phyloP scores from a whole-genome alignment of 1,139 yeast genomes.

The Blastobotrys elegans region DNA sequence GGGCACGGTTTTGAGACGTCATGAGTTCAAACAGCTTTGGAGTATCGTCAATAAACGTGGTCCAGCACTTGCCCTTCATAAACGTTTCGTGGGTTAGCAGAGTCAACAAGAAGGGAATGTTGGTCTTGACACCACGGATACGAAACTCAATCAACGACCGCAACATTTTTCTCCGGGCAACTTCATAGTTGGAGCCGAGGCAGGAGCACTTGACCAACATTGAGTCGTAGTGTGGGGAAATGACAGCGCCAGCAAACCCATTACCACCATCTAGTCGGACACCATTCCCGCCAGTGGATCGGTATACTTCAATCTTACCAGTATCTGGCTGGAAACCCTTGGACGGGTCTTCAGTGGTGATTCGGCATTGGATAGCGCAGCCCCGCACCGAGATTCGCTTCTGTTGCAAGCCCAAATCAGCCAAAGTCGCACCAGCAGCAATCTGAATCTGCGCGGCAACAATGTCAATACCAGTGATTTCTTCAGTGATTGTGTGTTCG shows the following conservation, averaged over 20 bases:
- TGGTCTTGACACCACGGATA: slow-evolving; percentile 98
- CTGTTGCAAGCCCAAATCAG: slow-evolving; percentile 86
- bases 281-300: slow-evolving; percentile 99
- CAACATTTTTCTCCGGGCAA: slow-evolving; percentile 95
- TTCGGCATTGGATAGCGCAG: slow-evolving; percentile 98
- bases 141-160: slow-evolving; percentile 95
- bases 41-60: slow-evolving; percentile 97
- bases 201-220: slow-evolving; percentile 98
- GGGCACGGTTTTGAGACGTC: slow-evolving; percentile 93
- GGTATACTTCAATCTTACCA: slow-evolving; percentile 95
- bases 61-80: slow-evolving; percentile 88
- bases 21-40: slow-evolving; percentile 95
- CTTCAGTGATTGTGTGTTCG: slow-evolving; percentile 98
- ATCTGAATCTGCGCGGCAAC: slow-evolving; percentile 99
- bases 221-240: slow-evolving; percentile 96
- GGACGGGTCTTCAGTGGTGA: slow-evolving; percentile 96
- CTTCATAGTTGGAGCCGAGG: slow-evolving; percentile 93
- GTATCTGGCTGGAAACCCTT: slow-evolving; percentile 98
- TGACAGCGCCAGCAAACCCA: slow-evolving; percentile 97
- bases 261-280: slow-evolving; percentile 99
- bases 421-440: slow-evolving; percentile 96
- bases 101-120: slow-evolving; percentile 94
- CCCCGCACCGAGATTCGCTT: slow-evolving; percentile 95
- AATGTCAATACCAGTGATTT: slow-evolving; percentile 95
- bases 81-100: slow-evolving; percentile 88